Conservation (phyloP, 306 rosid genomes). For the Castanospermum australe region DNA sequence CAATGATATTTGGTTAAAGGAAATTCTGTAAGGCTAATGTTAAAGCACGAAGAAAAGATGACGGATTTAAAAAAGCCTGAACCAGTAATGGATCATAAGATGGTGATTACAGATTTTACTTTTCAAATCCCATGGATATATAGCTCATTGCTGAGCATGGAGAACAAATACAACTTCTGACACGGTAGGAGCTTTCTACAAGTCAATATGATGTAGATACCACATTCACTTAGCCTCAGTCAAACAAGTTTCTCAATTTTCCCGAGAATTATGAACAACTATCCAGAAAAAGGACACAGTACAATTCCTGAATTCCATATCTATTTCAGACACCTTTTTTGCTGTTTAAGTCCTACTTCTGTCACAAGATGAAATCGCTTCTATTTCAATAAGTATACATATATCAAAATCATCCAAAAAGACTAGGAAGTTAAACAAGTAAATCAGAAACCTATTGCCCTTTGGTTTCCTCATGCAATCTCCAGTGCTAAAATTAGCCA, state of each 20-base stretch:
- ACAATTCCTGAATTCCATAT: not conserved
- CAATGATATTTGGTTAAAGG: not conserved
- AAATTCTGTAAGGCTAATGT: not conserved
- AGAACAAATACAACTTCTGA: not conserved
- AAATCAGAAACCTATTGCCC: slow-evolving; percentile 71
- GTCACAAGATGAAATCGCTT: not conserved
- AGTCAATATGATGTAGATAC: not conserved
- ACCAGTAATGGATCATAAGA: not conserved
- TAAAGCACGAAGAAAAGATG: not conserved
- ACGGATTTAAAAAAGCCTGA: not conserved
- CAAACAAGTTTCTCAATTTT: not conserved
- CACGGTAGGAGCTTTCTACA: not conserved
- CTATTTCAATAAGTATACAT: not conserved
- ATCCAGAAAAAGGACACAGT: not conserved
- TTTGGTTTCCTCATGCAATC: slow-evolving; percentile 88
- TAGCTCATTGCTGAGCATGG: not conserved
- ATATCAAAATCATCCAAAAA: not conserved
- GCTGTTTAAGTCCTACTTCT: not conserved
- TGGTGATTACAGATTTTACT: not conserved
- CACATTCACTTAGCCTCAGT: not conserved
- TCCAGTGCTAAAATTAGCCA: slow-evolving; percentile 95
- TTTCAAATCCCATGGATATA: not conserved
- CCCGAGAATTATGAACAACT: not conserved
- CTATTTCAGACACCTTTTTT: not conserved
- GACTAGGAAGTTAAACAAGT: not conserved